A percentile compares a stretch with the other conserved stretches of the same genome.
Evolutionary conservation across 805 yeast species (phyloP).

Genomic region (Maudiozyma barnettii): DNA sequence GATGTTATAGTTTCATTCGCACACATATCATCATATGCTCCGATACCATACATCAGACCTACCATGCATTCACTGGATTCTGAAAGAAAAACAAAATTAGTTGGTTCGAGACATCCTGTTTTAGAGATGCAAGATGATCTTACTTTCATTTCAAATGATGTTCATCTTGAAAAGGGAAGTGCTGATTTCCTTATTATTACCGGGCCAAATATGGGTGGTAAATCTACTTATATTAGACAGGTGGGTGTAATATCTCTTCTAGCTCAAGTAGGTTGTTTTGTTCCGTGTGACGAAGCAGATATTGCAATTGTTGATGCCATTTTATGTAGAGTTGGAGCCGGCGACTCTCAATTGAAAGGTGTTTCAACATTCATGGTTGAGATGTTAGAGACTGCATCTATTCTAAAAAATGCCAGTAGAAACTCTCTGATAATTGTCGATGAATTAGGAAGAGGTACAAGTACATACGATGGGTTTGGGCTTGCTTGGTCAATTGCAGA

Average conservation of each 20-base stretch:
- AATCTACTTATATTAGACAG: constrained; percentile 86
- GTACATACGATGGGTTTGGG: constrained; percentile 95
- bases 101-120: constrained; percentile 89
- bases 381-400: constrained; percentile 93
- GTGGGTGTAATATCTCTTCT: constrained; percentile 77
- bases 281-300: constrained; percentile 74
- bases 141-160: constrained; percentile 86
- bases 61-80: constrained; percentile 42
- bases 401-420: constrained; percentile 72
- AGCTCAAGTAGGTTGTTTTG: constrained; percentile 85
- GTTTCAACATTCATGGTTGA: constrained; percentile 97
- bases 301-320: constrained; percentile 82
- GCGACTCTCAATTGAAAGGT: constrained; percentile 94
- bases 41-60: constrained; percentile 73
- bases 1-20: constrained; percentile 86
- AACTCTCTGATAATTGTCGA: constrained; percentile 88
- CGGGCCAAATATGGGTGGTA: constrained; percentile 98
- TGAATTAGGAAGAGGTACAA: constrained; percentile 76
- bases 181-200: constrained; percentile 77
- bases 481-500: constrained; percentile 95
- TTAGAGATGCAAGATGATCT: constrained; percentile 87
- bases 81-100: constrained; percentile 45
- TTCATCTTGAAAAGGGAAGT: constrained; percentile 45
- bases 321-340: constrained; percentile 96
- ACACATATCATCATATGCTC: constrained; percentile 72